Conservation (phyloP, 192 early-diverging fungal genomes). For the Backusella tarrabulga region DNA sequence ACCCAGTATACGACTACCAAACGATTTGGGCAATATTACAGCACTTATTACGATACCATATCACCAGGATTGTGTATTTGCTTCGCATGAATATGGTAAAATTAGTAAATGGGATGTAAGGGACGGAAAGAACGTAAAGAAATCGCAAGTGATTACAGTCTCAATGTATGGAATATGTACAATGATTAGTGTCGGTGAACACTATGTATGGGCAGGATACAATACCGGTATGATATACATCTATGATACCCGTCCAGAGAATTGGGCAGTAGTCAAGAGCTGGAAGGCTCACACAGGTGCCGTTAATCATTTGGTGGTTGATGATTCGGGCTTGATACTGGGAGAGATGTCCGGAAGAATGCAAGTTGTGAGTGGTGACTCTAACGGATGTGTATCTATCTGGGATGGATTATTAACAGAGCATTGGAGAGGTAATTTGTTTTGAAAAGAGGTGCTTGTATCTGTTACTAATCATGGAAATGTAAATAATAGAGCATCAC, state of each 20-base stretch:
- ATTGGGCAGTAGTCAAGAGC: conserved; percentile 60
- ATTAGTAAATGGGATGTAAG: conserved; percentile 69
- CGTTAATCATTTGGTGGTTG: conserved; percentile 49
- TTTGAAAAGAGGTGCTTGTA: background rate
- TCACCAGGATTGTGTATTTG: conserved; percentile 49
- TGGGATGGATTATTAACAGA: conserved; percentile 78
- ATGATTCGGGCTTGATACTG: conserved; percentile 51
- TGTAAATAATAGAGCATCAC: conserved; percentile 42
- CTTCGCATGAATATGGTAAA: conserved; percentile 80
- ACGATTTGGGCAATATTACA: conserved; percentile 57
- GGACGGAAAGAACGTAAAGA: conserved; percentile 50
- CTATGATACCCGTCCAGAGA: conserved; percentile 57
- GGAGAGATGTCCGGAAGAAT: conserved; percentile 33
- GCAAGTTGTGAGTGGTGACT: conserved; percentile 60
- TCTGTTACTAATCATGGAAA: background rate
- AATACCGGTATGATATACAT: conserved; percentile 77
- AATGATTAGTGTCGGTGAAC: conserved; percentile 60
- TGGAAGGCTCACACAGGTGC: conserved; percentile 63
- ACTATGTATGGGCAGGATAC: conserved; percentile 72
- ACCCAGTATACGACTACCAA: conserved; percentile 35
- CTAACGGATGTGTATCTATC: conserved; percentile 62
- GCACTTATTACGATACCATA: conserved; percentile 51
- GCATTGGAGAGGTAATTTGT: conserved; percentile 62
- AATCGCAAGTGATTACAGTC: conserved; percentile 48
- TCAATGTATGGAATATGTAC: conserved; percentile 67